Evolutionary conservation across 2,329 filamentous ascomycete genomes (phyloP).

Genomic region (Pyricularia sp.): DNA sequence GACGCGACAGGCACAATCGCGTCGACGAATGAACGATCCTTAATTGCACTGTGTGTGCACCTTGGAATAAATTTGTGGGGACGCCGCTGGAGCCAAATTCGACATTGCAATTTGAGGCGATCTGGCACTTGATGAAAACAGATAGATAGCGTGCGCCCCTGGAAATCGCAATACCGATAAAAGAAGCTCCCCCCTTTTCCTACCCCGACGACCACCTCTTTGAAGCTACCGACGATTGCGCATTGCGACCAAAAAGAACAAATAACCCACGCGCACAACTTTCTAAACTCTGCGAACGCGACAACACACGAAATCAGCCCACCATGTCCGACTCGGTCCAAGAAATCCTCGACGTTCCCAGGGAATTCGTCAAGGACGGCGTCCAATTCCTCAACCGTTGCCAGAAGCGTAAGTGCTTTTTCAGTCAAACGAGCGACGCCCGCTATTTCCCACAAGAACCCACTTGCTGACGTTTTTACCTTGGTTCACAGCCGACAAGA

Average conservation of each 20-base stretch:
- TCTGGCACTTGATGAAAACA: slow-evolving; percentile 2
- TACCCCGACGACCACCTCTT: not conserved
- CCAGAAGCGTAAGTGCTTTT: slow-evolving; percentile 44
- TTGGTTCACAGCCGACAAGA: slow-evolving; percentile 31
- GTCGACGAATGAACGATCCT: not conserved
- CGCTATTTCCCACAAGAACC: not conserved
- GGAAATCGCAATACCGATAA: not conserved
- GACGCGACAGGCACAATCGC: not conserved
- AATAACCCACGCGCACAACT: not conserved
- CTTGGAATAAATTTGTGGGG: not conserved
- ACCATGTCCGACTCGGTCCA: slow-evolving; percentile 59
- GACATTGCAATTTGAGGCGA: slow-evolving; percentile 4
- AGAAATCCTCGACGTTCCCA: slow-evolving; percentile 60
- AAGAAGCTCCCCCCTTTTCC: not conserved
- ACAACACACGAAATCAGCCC: slow-evolving; percentile 7
- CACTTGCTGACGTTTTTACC: not conserved
- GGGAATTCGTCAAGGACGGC: slow-evolving; percentile 55
- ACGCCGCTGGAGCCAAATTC: not conserved
- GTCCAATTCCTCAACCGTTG: slow-evolving; percentile 53
- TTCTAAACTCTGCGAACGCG: not conserved
- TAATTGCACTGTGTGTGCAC: not conserved
- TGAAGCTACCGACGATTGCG: not conserved
- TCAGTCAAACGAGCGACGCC: not conserved
- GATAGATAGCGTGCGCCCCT: not conserved
- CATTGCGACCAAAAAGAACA: not conserved